Evolutionary conservation across 192 early-diverging fungal species (phyloP), one percentile per base, ranked within the genome.

Genomic region (Linnemannia schmuckeri): DNA sequence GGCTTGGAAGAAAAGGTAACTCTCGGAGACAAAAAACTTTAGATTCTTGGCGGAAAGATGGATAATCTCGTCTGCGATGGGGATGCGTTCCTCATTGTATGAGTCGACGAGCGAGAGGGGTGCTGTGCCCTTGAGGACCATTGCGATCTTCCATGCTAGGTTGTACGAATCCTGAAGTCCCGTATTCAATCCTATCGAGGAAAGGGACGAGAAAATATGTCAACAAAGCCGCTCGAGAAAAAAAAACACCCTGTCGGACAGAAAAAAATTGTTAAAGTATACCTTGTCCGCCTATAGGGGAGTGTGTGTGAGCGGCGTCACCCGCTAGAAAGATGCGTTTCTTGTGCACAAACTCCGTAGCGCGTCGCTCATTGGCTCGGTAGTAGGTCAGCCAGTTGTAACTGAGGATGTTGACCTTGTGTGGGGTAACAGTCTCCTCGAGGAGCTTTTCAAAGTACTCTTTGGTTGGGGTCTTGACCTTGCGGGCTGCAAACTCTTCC

Each of bases 81-180:
- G 54, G 0, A 18, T 22, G 17, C 78, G 83, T 71, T 91, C 90
- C 10, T 24, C 52, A 37, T 38, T 73, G 72, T 89, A 91, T 0
- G 88, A 81, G 30, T 91, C 88, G 4, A 91, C 30, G 7, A 91
- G 27, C 2, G 73, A 38, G 8, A 79, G 82, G 8, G 82, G 82
- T 20, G 82, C 79, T 35, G 54, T 55, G 17, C 78, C 75, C 0
- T 88, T 83, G 22, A 91, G 49, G 1, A 89, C 90, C 20, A 84
- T 61, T 0, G 90, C 86, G 7, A 92, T 73, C 54, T 91, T 92
- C 91, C 91, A 92, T 18, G 88, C 88, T 27, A 92, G 52, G 38
- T 91, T 90, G 22, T 87, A 70, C 12, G 89, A 89, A 75, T 92
- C 91, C 37, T 91, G 91, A 20, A 92, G 35, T 3, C 90, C 91